Base-by-base conservation (phyloP, 2,329 filamentous ascomycete genomes). In the Calonectria henricotiae region DNA sequence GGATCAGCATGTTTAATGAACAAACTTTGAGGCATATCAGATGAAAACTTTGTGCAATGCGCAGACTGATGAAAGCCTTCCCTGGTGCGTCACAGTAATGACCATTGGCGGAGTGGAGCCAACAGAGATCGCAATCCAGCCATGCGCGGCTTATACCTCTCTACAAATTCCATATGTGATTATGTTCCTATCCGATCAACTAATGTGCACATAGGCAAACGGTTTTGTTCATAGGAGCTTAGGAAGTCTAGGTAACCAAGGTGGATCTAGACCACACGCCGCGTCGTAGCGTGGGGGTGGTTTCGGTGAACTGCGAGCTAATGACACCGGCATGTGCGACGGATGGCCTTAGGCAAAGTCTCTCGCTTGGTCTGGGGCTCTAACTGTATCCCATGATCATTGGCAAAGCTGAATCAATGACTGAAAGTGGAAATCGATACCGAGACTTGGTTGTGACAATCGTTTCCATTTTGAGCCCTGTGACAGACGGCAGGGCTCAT, bases 321-420 rank as follows among this genome's bases (percentile, higher is more conserved):
- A n/a, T 4, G 8, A 46, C 43, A 58, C 51, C 25, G 51, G 51
- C 13, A 58, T 58, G 51, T 37, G 25, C 15, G 27, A 32, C 47
- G 9, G 35, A 37, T 51, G 13, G 32, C 13, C 17, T 17, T 17
- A 23, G 32, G 32, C 20, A 25, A 39, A 17, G 35, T 15, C 23
- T 58, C 1, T 23, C 5, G 20, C 20, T 39, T 37, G 7, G 51
- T 39, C 30, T 23, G 8, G n/a, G 20, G 23, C 37, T 39, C 32
- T 25, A 23, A 11, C 11, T 4, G 7, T 32, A 25, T 37, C 35
- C 37, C 3, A 11, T 46, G 20, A 9, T 9, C 20, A 13, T 25
- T 37, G 32, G 32, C 51, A 13, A 5, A 58, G 35, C 32, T 37
- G 51, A 39, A 39, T 27, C 51, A 15, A 39, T 25, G 30, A 37